Conservation (phyloP, 2,329 filamentous ascomycete species). For the Verticillium tricorpus region DNA sequence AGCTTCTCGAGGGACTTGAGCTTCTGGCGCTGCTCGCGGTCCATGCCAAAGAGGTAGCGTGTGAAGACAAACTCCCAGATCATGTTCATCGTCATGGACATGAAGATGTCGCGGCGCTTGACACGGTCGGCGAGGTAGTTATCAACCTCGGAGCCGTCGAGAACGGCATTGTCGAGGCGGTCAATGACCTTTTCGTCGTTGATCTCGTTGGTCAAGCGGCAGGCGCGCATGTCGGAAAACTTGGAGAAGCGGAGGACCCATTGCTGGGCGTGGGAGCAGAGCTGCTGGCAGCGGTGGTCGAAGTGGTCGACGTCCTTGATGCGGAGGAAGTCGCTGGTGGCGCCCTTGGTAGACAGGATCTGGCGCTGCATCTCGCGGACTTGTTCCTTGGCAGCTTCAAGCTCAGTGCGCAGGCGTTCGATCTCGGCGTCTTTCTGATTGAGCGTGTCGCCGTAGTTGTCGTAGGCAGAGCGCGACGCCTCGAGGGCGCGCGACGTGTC, state of each 20-base stretch:
- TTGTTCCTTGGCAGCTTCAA: constrained; percentile 65
- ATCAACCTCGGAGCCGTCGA: constrained; percentile 93
- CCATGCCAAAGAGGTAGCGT: constrained; percentile 97
- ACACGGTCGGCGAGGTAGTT: constrained; percentile 83
- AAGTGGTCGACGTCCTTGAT: constrained; percentile 92
- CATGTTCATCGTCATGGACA: constrained; percentile 99
- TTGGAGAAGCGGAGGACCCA: constrained; percentile 98
- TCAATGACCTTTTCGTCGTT: constrained; percentile 91
- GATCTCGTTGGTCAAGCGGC: constrained; percentile 77
- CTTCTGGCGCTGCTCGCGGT: constrained; percentile 94
- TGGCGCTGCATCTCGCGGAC: constrained; percentile 48
- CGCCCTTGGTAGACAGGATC: constrained; percentile 54
- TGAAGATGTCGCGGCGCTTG: constrained; percentile 87
- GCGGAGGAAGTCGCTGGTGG: constrained; percentile 63
- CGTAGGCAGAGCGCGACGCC: constrained; percentile 59
- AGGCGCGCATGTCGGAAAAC: constrained; percentile 88
- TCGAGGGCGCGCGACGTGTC: constrained; percentile 66
- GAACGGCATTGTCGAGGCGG: constrained; percentile 86
- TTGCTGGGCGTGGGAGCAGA: constrained; percentile 93
- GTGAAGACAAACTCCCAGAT: constrained; percentile 99
- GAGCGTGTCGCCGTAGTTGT: constrained; percentile 61
- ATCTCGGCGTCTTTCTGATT: constrained; percentile 83
- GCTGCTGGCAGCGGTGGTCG: constrained; percentile 85
- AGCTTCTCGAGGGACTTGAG: constrained; percentile 94
- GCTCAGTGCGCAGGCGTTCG: constrained; percentile 67